These are phyloP conservation scores for Oryza glaberrima DNA, from an alignment of 176 grass and related monocot genomes.

Conservation along the genomic window DNA sequence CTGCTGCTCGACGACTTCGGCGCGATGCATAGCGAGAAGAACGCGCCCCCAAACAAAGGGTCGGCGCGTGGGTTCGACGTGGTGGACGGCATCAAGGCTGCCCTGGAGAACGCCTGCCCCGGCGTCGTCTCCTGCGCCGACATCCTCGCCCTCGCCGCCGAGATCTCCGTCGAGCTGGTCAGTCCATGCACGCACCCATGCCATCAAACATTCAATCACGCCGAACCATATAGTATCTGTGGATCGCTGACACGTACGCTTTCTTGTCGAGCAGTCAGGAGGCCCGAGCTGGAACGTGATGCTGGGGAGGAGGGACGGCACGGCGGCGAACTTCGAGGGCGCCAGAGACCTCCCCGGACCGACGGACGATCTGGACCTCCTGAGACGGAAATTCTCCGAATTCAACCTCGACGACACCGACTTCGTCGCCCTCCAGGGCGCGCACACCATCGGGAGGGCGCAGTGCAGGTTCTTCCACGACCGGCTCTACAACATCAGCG, in stretches of 20 bases:
- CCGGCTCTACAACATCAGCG: slow-evolving; percentile 67
- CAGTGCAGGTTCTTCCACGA: slow-evolving; percentile 51
- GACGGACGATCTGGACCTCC: slow-evolving; percentile 34
- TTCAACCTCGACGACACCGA: slow-evolving; percentile 64
- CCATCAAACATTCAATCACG: not conserved
- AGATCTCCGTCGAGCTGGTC: slow-evolving; percentile 76
- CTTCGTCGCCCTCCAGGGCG: slow-evolving; percentile 73
- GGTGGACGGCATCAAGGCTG: slow-evolving; percentile 69
- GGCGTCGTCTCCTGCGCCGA: slow-evolving; percentile 88
- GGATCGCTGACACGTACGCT: not conserved
- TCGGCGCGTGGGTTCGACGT: slow-evolving; percentile 65
- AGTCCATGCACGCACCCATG: not conserved
- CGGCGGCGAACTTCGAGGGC: slow-evolving; percentile 47
- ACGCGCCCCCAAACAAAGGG: slow-evolving; percentile 40
- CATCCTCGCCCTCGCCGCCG: slow-evolving; percentile 78
- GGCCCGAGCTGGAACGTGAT: slow-evolving; percentile 67
- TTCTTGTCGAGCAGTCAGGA: slow-evolving; percentile 45
- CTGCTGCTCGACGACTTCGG: slow-evolving; percentile 63
- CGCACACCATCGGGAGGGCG: slow-evolving; percentile 80
- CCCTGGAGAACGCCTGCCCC: slow-evolving; percentile 65
- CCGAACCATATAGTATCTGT: not conserved
- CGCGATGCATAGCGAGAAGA: slow-evolving; percentile 66
- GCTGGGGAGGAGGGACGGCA: slow-evolving; percentile 61
- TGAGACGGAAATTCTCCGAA: slow-evolving; percentile 57
- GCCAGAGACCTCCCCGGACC: slow-evolving; percentile 52